A percentile compares a stretch with the other conserved stretches of the same genome.
phyloP scores from a whole-genome alignment of 257 asterid genomes.

The Leonotis leonurus region DNA sequence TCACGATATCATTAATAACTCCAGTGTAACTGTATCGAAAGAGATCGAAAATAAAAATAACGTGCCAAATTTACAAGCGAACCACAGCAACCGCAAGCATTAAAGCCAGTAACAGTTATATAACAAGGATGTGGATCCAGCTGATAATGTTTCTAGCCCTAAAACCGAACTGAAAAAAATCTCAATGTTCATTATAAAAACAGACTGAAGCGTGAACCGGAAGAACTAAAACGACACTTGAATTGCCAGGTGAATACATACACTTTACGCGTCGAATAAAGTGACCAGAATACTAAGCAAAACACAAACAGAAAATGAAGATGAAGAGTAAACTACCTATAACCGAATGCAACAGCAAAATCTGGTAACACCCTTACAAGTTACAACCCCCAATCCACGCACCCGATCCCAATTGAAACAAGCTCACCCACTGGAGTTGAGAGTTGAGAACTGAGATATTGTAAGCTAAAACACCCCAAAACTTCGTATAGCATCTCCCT shows the following conservation, averaged over 20 bases:
- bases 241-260: constrained; percentile 17
- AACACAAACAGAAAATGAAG: constrained; percentile 7
- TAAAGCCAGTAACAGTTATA: not conserved
- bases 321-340: not conserved
- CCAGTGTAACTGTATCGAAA: constrained; percentile 11
- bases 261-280: constrained; percentile 38
- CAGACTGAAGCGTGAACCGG: constrained; percentile 16
- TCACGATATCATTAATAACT: not conserved
- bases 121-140: no score
- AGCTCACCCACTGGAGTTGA: not conserved
- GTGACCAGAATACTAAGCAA: constrained; percentile 15
- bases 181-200: not conserved
- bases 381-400: not conserved
- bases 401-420: not conserved
- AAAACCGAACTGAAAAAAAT: not conserved
- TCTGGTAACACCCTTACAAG: not conserved
- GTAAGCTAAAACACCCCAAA: not conserved
- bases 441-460: constrained; percentile 7
- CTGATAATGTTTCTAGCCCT: not conserved
- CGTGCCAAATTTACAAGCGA: constrained; percentile 1
- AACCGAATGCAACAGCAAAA: constrained; percentile 17
- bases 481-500: not conserved
- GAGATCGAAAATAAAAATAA: no score
- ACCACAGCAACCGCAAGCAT: constrained; percentile 4
- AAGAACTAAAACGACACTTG: constrained; percentile 1